Evolutionary conservation across 345 rosid species (phyloP).

Genomic region (Corymbia maculata): DNA sequence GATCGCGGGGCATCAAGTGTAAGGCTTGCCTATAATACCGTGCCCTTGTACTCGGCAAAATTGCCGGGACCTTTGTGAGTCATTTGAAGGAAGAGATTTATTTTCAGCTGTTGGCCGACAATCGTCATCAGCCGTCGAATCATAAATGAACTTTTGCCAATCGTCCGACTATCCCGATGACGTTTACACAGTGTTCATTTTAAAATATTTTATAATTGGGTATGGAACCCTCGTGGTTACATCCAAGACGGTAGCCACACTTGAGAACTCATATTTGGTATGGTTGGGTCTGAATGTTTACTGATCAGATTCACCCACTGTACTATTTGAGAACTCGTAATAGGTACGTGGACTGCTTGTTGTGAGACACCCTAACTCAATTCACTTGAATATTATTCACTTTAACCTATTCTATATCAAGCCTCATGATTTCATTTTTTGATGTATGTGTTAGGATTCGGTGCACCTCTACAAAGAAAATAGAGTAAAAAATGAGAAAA

Average conservation of each 20-base stretch:
- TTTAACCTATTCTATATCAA: background rate
- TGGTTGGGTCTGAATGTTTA: background rate
- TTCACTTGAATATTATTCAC: background rate
- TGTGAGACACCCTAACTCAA: background rate
- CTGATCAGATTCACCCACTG: background rate
- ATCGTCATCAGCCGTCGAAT: background rate
- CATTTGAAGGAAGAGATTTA: background rate
- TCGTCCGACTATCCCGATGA: background rate
- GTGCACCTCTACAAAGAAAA: too few relatives aligned
- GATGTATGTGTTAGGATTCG: background rate
- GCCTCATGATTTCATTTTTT: background rate
- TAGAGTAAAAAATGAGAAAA: too few relatives aligned
- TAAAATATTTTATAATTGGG: background rate
- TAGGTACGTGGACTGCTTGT: background rate
- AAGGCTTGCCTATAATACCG: background rate
- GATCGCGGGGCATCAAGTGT: background rate
- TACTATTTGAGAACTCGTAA: background rate
- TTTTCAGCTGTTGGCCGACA: background rate
- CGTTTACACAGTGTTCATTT: background rate
- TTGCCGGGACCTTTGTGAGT: background rate
- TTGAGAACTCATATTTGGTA: background rate
- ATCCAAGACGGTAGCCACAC: background rate
- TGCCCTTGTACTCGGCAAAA: background rate
- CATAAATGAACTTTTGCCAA: background rate
- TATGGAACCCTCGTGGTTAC: background rate